Evolutionary conservation across 306 rosid genomes (phyloP), one percentile per base, ranked within the genome.

Genomic region (Vachellia pachyceras): DNA sequence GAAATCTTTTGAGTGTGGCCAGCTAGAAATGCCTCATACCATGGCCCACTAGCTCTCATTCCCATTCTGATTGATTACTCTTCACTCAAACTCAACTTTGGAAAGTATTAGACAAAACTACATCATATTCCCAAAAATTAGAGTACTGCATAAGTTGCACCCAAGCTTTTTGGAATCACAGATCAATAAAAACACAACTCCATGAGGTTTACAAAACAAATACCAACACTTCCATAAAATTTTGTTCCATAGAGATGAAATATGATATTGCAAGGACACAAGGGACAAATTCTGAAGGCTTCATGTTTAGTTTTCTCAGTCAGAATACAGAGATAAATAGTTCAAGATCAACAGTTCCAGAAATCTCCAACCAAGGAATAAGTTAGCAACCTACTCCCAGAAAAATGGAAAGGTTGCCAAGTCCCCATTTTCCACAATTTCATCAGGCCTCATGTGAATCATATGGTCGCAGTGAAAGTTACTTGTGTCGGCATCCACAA

Each of bases 401-500:
- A 84, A 85, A 82, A 87, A 84, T 49, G 95, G 97, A 49, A 90
- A 85, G 42, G 83, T 75, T 5, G 85, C 77, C n/a, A 80, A 72
- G 80, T 79, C 90, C 39, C 86, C 91, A 25, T 82, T 82, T 75
- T 86, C 92, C 61, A 80, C 77, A 87, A 86, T 83, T 72, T 82
- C 68, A 33, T 89, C 91, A 37, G 88, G 85, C 10, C 88, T 84
- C 81, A 68, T 76, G 41, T 67, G 90, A 69, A 81, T 82, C 90
- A 79, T 69, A 80, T 80, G 88, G 50, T 82, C 82, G 80, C 78
- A 76, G 78, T 82, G 84, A 75, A 87, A 79, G 73, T 71, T 78
- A 66, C 83, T 41, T 69, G 85, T 40, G 73, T 73, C 77, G 37
- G 86, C 83, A 71, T 85, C 87, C 3, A 72, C 80, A 46, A 80